Evolutionary conservation across 768 basidiomycete genomes (phyloP).

Genomic region (Inosperma sp.): DNA sequence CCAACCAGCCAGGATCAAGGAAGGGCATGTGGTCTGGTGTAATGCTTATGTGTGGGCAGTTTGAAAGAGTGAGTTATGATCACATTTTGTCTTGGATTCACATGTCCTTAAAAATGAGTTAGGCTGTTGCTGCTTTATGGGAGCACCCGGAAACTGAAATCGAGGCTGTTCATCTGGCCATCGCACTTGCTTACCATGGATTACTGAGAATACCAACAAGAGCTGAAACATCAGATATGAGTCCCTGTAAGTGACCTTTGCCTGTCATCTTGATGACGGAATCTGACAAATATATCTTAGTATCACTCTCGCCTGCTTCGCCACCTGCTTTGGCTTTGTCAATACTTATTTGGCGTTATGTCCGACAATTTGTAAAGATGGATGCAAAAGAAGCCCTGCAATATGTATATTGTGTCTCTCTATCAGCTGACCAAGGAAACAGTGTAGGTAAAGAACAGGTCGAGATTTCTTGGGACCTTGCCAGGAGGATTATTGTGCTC

Average conservation of each 20-base stretch:
- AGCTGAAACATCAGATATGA: constrained; percentile 80
- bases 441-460: constrained; percentile 81
- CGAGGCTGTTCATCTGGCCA: constrained; percentile 91
- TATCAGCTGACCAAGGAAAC: constrained; percentile 65
- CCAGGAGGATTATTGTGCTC: constrained; percentile 70
- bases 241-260: constrained; percentile 59
- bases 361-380: constrained; percentile 87
- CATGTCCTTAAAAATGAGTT: neutral
- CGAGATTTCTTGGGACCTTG: constrained; percentile 75
- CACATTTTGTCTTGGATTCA: neutral
- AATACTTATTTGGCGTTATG: constrained; percentile 87
- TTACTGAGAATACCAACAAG: constrained; percentile 78
- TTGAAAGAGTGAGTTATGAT: constrained; percentile 66
- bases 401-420: constrained; percentile 84
- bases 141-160: constrained; percentile 83
- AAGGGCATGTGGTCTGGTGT: constrained; percentile 78
- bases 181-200: constrained; percentile 91
- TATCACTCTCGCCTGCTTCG: constrained; percentile 61
- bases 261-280: neutral
- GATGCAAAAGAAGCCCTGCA: constrained; percentile 93
- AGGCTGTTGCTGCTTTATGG: constrained; percentile 91
- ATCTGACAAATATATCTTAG: constrained; percentile 36
- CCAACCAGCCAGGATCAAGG: constrained; percentile 52
- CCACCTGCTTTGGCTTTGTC: constrained; percentile 76
- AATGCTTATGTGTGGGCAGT: constrained; percentile 88